Percentiles rank a stretch among this genome's conserved stretches.
phyloP scores from a whole-genome alignment of 2,329 filamentous ascomycete species.

The Didymella arachidicola region DNA sequence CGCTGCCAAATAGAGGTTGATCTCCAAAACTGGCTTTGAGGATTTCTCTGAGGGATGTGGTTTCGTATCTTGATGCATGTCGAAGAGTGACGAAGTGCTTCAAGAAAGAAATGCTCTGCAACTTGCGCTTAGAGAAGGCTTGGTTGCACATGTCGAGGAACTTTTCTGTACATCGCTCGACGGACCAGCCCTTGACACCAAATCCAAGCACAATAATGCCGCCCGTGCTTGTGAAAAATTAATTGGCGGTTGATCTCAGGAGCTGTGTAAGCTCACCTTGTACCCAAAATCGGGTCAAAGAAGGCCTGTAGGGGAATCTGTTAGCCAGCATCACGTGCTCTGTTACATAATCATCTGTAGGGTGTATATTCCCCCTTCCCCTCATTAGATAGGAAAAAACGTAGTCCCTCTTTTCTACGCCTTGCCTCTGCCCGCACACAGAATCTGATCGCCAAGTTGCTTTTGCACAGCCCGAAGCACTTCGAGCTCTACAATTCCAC shows the following conservation, averaged over 20 bases:
- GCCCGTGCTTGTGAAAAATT: constrained; percentile 45
- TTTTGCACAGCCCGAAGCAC: constrained; percentile 54
- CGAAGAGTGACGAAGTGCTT: neutral
- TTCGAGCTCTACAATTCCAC: constrained; percentile 57
- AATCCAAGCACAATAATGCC: constrained; percentile 41
- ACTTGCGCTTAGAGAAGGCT: neutral
- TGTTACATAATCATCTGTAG: no score
- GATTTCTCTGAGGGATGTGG: neutral
- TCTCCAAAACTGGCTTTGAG: neutral
- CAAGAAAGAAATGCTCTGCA: neutral
- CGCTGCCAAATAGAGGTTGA: neutral
- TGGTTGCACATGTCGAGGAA: neutral
- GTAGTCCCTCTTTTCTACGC: no score
- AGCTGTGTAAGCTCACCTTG: constrained; percentile 26
- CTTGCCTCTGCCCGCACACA: no score
- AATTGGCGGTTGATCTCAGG: neutral
- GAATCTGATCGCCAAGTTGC: constrained; percentile 47
- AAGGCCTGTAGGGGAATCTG: constrained; percentile 55
- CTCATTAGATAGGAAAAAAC: no score
- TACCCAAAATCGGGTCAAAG: constrained; percentile 57
- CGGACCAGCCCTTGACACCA: neutral
- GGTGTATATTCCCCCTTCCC: no score
- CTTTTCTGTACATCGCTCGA: neutral
- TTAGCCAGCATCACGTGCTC: no score
- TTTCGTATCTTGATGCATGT: neutral